Conservation (phyloP, 805 yeast species). For the Candida chauliodis region DNA sequence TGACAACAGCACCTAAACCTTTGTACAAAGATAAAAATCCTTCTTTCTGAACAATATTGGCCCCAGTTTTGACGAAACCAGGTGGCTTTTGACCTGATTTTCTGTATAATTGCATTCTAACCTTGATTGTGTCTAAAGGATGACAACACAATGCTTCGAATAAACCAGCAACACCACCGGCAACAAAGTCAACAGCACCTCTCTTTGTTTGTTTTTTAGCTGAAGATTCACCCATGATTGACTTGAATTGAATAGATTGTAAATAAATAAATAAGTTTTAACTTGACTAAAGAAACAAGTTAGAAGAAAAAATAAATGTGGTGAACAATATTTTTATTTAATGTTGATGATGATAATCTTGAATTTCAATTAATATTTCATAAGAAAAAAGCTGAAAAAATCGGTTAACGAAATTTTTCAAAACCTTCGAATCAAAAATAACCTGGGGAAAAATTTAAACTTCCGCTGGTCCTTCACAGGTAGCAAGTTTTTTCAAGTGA, state of each 20-base stretch:
- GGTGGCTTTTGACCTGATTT: conserved; percentile 74
- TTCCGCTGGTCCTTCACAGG: neutral
- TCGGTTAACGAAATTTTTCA: neutral
- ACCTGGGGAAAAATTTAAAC: neutral
- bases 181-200: conserved; percentile 63
- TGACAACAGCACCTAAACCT: conserved; percentile 94
- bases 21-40: conserved; percentile 84
- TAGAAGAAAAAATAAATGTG: conserved; percentile 1
- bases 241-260: conserved; percentile 3
- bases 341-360: no score
- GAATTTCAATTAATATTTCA: neutral
- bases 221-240: conserved; percentile 7
- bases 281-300: neutral
- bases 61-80: conserved; percentile 83
- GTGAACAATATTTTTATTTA: no score
- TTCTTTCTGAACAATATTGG: conserved; percentile 71
- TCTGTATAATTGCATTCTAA: conserved; percentile 89
- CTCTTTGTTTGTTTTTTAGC: conserved; percentile 27
- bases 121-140: conserved; percentile 97
- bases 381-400: neutral
- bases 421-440: neutral
- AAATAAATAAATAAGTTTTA: conserved; percentile 1
- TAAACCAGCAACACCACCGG: conserved; percentile 97
- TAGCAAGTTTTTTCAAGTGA: no score
- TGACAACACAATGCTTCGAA: conserved; percentile 98